phyloP scores from a whole-genome alignment of 129 eudicot species.

The Flaveria ramosissima region DNA sequence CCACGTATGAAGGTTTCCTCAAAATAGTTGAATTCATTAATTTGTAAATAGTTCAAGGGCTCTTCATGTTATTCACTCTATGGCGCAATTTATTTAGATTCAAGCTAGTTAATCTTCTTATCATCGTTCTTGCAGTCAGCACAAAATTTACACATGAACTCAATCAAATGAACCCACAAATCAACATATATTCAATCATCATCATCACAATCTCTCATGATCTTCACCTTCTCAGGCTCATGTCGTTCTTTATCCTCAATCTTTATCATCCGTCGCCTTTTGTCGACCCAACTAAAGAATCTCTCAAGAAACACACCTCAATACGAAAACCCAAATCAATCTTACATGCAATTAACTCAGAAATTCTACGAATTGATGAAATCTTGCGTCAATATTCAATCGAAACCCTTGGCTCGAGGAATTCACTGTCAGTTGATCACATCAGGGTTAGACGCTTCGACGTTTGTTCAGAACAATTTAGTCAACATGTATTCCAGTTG shows the following conservation, averaged over 20 bases:
- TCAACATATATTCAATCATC: neutral
- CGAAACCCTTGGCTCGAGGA: slow-evolving; percentile 28
- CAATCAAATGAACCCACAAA: slow-evolving; percentile 25
- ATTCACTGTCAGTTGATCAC: slow-evolving; percentile 50
- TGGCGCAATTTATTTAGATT: neutral
- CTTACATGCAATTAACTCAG: slow-evolving; percentile 41
- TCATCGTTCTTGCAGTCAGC: neutral
- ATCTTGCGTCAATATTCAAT: slow-evolving; percentile 25
- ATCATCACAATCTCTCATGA: slow-evolving; percentile 32
- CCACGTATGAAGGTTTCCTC: neutral
- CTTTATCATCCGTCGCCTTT: slow-evolving; percentile 32
- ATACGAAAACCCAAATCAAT: slow-evolving; percentile 14
- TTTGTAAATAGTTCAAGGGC: slow-evolving; percentile 6
- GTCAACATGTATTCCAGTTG: slow-evolving; percentile 46
- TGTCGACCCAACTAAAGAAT: slow-evolving; percentile 28
- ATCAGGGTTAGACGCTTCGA: slow-evolving; percentile 40
- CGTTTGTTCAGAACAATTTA: slow-evolving; percentile 50
- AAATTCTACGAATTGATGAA: slow-evolving; percentile 45
- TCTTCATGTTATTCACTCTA: slow-evolving; percentile 5
- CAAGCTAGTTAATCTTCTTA: neutral
- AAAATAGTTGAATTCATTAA: neutral
- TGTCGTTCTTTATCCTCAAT: slow-evolving; percentile 32
- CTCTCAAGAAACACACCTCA: neutral
- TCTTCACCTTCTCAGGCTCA: slow-evolving; percentile 28
- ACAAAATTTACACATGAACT: slow-evolving; percentile 20